phyloP scores from a whole-genome alignment of 352 stramenopile genomes.

The Globisporangium recalcitrans region DNA sequence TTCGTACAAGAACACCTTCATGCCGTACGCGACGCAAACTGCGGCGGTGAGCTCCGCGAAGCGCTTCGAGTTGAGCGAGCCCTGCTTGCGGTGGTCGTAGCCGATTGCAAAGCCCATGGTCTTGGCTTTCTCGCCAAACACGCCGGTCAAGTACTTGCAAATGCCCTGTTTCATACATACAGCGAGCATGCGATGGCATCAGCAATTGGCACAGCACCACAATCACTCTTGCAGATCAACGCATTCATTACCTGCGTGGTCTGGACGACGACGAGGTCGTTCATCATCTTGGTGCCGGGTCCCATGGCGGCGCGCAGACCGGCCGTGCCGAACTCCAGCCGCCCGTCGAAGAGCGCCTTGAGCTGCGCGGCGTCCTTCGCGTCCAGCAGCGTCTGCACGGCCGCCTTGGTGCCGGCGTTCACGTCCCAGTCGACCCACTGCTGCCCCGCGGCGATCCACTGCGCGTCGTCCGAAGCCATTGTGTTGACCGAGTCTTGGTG shows the following conservation, averaged over 20 bases:
- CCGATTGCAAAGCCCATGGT: slow-evolving; percentile 83
- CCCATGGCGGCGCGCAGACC: slow-evolving; percentile 88
- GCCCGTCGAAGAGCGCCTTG: slow-evolving; percentile 66
- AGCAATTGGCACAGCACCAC: not conserved
- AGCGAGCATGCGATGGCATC: not conserved
- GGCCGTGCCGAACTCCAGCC: slow-evolving; percentile 90
- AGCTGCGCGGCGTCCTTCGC: slow-evolving; percentile 46
- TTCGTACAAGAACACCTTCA: slow-evolving; percentile 90
- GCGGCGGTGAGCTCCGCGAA: slow-evolving; percentile 86
- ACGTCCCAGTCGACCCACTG: slow-evolving; percentile 88
- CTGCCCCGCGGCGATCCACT: slow-evolving; percentile 50
- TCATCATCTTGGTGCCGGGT: slow-evolving; percentile 85
- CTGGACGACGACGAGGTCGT: slow-evolving; percentile 91
- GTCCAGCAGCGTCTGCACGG: slow-evolving; percentile 62
- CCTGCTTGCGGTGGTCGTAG: slow-evolving; percentile 86
- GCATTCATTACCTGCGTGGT: slow-evolving; percentile 50
- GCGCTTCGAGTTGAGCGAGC: slow-evolving; percentile 77
- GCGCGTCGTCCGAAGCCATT: slow-evolving; percentile 22
- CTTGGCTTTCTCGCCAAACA: slow-evolving; percentile 71
- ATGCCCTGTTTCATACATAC: slow-evolving; percentile 39
- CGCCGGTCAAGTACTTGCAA: slow-evolving; percentile 73
- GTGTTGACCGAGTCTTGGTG: not conserved
- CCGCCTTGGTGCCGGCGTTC: slow-evolving; percentile 63
- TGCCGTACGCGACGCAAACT: slow-evolving; percentile 71
- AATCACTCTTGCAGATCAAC: not conserved